Percentiles rank a stretch among this genome's conserved stretches.
phyloP scores from a whole-genome alignment of 1,139 yeast species.

The Kodamaea fungicola region DNA sequence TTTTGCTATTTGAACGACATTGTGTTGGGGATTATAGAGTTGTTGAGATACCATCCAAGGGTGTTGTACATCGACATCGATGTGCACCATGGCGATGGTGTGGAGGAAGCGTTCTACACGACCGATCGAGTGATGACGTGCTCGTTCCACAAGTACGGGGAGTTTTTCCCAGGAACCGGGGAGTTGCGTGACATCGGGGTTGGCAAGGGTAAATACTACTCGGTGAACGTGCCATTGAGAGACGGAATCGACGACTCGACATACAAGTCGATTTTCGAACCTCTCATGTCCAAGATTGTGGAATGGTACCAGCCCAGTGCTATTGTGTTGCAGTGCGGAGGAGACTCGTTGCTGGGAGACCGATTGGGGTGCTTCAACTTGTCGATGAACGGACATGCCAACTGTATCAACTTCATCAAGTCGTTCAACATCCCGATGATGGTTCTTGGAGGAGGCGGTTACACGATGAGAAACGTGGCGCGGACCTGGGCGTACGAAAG shows the following conservation, averaged over 20 bases:
- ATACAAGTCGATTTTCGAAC: slow-evolving; percentile 83
- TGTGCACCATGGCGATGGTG: slow-evolving; percentile 98
- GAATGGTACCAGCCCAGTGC: slow-evolving; percentile 95
- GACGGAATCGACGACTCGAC: slow-evolving; percentile 93
- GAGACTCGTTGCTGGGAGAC: slow-evolving; percentile 90
- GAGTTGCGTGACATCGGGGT: slow-evolving; percentile 85
- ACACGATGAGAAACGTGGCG: slow-evolving; percentile 95
- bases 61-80: slow-evolving; percentile 96
- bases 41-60: slow-evolving; percentile 86
- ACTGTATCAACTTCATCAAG: slow-evolving; percentile 87
- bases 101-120: slow-evolving; percentile 94
- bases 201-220: slow-evolving; percentile 82
- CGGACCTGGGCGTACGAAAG: slow-evolving; percentile 96
- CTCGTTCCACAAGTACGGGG: slow-evolving; percentile 95
- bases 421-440: slow-evolving; percentile 84
- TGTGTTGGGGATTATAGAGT: slow-evolving; percentile 85
- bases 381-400: slow-evolving; percentile 92
- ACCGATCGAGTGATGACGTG: slow-evolving; percentile 98
- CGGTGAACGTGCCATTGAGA: slow-evolving; percentile 84
- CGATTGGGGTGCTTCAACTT: slow-evolving; percentile 89
- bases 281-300: slow-evolving; percentile 74
- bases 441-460: slow-evolving; percentile 97
- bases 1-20: slow-evolving; percentile 88
- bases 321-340: slow-evolving; percentile 88
- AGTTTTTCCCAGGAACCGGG: slow-evolving; percentile 95